These are phyloP conservation scores for Oryza australiensis DNA, from an alignment of 176 grass and related monocot genomes.

Conservation along the genomic window DNA sequence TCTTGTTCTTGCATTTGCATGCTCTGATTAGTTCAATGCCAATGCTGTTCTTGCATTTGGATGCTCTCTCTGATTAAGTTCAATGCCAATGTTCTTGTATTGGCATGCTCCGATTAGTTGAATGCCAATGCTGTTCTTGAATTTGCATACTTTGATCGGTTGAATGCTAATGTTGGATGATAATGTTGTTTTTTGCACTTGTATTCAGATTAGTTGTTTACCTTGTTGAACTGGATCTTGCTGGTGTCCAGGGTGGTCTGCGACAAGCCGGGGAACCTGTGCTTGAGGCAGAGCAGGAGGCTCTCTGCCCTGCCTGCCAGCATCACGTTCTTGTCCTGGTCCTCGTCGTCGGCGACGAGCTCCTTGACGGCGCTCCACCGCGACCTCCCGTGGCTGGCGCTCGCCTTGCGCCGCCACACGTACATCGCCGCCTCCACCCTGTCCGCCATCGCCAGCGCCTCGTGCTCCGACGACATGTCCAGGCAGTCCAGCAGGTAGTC, in stretches of 20 bases:
- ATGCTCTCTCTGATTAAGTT: too few species aligned
- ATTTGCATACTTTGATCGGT: too few species aligned
- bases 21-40: too few species aligned
- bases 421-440: conserved; percentile 92
- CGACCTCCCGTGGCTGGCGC: conserved; percentile 50
- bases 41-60: too few species aligned
- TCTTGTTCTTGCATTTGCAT: too few species aligned
- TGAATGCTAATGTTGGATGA: too few species aligned
- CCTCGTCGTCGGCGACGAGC: conserved; percentile 54
- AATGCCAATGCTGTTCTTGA: not conserved
- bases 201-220: conserved; percentile 1
- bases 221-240: conserved; percentile 99
- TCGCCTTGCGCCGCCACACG: conserved; percentile 91
- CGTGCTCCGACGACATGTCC: conserved; percentile 77
- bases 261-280: conserved; percentile 76
- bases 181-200: not conserved
- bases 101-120: too few species aligned
- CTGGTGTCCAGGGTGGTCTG: conserved; percentile 97
- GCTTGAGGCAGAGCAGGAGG: conserved; percentile 84
- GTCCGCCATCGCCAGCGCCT: conserved; percentile 82
- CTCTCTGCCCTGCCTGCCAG: conserved; percentile 72
- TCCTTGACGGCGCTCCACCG: conserved; percentile 90
- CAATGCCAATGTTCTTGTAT: not conserved
- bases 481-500: conserved; percentile 79
- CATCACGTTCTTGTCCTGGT: conserved; percentile 75